Evolutionary conservation across 2,329 filamentous ascomycete species (phyloP).

Genomic region (Fusarium redolens): DNA sequence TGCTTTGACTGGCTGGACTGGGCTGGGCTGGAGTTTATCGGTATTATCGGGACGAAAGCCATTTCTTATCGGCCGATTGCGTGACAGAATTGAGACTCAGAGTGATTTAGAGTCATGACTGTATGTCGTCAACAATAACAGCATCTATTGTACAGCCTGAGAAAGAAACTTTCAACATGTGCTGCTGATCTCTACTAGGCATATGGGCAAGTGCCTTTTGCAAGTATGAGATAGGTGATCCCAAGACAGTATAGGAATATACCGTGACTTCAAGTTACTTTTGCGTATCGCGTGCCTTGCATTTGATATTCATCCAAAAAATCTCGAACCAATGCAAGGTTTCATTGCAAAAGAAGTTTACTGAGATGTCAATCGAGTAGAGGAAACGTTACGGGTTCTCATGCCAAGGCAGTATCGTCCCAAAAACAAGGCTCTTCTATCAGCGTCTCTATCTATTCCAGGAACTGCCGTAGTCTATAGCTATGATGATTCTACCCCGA

Average conservation of each 20-base stretch:
- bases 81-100: background rate
- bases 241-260: background rate
- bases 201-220: background rate
- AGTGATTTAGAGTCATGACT: background rate
- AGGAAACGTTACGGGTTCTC: slow-evolving; percentile 9
- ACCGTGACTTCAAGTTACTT: background rate
- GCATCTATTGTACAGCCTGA: background rate
- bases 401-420: slow-evolving; percentile 9
- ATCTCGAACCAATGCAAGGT: background rate
- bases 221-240: background rate
- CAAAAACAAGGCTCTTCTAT: slow-evolving; percentile 2
- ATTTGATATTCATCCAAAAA: background rate
- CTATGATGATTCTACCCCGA: background rate
- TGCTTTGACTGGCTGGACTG: background rate
- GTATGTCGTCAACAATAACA: slow-evolving; percentile 6
- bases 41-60: slow-evolving; percentile 12
- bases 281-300: background rate
- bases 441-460: slow-evolving; percentile 3
- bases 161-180: slow-evolving; percentile 6
- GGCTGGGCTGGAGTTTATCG: slow-evolving; percentile 1
- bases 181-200: slow-evolving; percentile 6
- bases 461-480: slow-evolving; percentile 4
- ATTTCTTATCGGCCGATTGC: slow-evolving; percentile 10
- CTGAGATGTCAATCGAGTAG: background rate
- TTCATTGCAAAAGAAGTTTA: background rate